These are phyloP conservation scores for Colletotrichum falcatum DNA, from an alignment of 2,329 filamentous ascomycete genomes.

Conservation along the genomic window DNA sequence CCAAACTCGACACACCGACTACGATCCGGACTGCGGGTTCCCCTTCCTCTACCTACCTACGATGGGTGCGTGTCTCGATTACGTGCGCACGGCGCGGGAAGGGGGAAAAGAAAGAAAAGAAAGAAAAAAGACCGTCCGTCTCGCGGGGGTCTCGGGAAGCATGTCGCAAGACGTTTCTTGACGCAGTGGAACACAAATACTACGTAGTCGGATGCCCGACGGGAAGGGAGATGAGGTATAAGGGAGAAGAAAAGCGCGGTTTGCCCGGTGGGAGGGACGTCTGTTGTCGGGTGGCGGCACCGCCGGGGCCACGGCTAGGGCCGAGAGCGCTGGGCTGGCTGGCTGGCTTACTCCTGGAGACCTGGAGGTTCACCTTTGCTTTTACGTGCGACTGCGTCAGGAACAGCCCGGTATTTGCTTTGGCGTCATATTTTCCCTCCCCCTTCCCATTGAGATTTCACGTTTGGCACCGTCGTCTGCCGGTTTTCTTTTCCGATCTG, in stretches of 20 bases:
- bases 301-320: not conserved
- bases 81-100: too few relatives aligned
- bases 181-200: not conserved
- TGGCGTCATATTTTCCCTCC: not conserved
- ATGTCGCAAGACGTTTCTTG: constrained; percentile 6
- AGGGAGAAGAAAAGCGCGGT: not conserved
- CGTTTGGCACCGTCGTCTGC: not conserved
- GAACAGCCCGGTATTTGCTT: not conserved
- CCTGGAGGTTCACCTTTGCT: not conserved
- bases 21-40: not conserved
- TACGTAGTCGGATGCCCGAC: not conserved
- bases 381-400: not conserved
- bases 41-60: not conserved
- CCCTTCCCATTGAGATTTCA: not conserved
- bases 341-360: not conserved
- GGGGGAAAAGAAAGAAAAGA: too few relatives aligned
- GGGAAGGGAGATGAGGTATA: not conserved
- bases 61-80: not conserved
- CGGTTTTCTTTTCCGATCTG: not conserved
- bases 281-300: constrained; percentile 12
- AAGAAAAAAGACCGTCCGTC: not conserved
- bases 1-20: not conserved
- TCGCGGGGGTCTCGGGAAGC: constrained; percentile 3
- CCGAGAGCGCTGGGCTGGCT: not conserved
- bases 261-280: not conserved